Base-by-base conservation (phyloP, 2,329 filamentous ascomycete species). In the Sarocladium kiliense region DNA sequence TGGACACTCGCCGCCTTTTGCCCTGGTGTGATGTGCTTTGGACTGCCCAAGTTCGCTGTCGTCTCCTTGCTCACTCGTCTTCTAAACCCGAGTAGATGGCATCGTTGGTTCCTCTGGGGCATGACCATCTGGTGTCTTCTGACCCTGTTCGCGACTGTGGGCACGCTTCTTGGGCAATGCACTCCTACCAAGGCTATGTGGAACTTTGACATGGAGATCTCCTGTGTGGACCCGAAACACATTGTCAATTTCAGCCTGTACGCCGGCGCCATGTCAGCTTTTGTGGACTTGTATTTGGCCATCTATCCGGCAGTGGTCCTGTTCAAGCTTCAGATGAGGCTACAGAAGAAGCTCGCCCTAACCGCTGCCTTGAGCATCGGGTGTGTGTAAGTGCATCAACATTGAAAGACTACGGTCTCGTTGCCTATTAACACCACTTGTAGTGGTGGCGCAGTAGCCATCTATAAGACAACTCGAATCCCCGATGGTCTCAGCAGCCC, bases 131-230 rank as follows among this genome's bases (percentile, higher is more conserved):
- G 64, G 5, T 69, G 66, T 21, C 58, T 68, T 10, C 32, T 67
- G 10, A 63, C 66, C 2, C 61, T 73, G 7, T 55, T 69, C 1
- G 64, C 65, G 7, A 72, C 67, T 41, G 66, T 77, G 18, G 58
- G 74, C 16, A 65, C 77, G 5, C 59, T 76, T 1, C 72, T 76
- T 37, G 71, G 67, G 1, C 73, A 72, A 56, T 79, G 77, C 61
- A 63, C 62, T 2, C 76, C 76, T 0, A 56, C 61, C 2, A 41
- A 56, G 23, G 69, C 72, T 0, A 63, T 72, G 21, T 79, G 76
- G 76, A 61, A 70, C 50, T 64, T 66, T 18, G 59, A 62, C 2
- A 63, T 70, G 2, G 61, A 63, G 14, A 70, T 68, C 3, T 67
- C 39, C 5, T 77, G 69, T 60, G 69, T 66, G 62, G 64, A 64